Evolutionary conservation across 768 basidiomycete species (phyloP), one percentile per base, ranked within the genome.

Genomic region (Russula vinacea): DNA sequence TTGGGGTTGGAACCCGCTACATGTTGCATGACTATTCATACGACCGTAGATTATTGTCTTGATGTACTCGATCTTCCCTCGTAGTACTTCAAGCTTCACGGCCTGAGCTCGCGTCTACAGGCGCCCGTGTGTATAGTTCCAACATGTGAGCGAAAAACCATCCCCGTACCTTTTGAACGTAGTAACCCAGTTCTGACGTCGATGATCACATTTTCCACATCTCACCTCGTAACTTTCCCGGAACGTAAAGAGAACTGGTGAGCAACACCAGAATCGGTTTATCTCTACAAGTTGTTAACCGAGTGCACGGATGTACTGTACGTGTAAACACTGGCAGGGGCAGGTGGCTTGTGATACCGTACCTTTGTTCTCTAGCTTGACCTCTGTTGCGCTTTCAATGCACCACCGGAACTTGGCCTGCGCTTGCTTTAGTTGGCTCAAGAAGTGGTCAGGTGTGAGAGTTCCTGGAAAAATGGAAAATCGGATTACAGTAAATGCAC

Each of bases 121-220:
- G 5, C 24, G n/a, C n/a, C 39, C 11, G 29, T 57, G 22, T 33
- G 57, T 17, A 61, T 29, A 44, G 19, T 13, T 39, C 33, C 7
- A 54, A 14, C n/a, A 14, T 16, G 42, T 39, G 44, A 24, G 60
- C 10, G 13, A 32, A 29, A 16, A 32, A 37, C 39, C 11, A 19
- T n/a, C n/a, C 16, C 14, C 78, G 50, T 53, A 92, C 97, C 83
- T 98, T 99, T 76, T 92, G 87, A 19, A 98, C 90, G 69, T 88
- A 98, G 75, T 98, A n/a, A 99, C 0, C 97, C 96, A 0, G 96
- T 98, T 1, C 97, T 96, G 32, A 98, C 82, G 73, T 99, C 97
- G 44, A 98, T 85, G 67, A 98, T 87, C 53, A 99, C 95, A 69
- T 92, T 83, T 51, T 94, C 89, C 1, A 84, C 75, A 71, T 97